Percentiles rank a stretch among this genome's conserved stretches.
Evolutionary conservation across 441 rosid genomes (phyloP).

Genomic region (Aleurites moluccanus): DNA sequence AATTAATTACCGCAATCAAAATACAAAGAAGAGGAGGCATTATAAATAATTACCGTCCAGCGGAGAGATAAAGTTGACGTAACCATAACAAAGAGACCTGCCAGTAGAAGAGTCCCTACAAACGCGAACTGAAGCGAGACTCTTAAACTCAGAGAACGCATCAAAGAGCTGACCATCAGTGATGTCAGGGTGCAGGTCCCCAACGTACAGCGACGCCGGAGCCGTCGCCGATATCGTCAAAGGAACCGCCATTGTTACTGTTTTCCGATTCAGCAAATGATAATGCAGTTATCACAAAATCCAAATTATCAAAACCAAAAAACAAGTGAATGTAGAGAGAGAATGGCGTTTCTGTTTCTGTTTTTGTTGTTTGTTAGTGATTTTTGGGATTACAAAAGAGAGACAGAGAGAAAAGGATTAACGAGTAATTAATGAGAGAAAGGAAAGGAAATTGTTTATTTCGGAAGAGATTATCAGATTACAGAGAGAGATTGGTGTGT

Average conservation of each 20-base stretch:
- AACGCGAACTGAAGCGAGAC: slow-evolving; percentile 63
- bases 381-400: neutral
- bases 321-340: neutral
- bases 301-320: neutral
- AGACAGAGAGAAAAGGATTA: neutral
- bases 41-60: slow-evolving; percentile 19
- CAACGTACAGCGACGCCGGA: slow-evolving; percentile 64
- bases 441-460: neutral
- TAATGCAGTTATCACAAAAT: slow-evolving; percentile 2
- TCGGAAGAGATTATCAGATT: neutral
- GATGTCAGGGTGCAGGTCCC: slow-evolving; percentile 64
- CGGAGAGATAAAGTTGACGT: slow-evolving; percentile 58
- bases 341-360: slow-evolving; percentile 15
- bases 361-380: neutral
- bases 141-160: slow-evolving; percentile 57
- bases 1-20: no score
- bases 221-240: slow-evolving; percentile 34
- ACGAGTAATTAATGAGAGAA: neutral
- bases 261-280: slow-evolving; percentile 5
- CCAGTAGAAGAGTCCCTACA: slow-evolving; percentile 60
- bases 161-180: slow-evolving; percentile 50
- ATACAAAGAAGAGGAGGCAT: no score
- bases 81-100: slow-evolving; percentile 75
- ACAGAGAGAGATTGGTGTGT: neutral
- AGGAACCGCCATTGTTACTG: slow-evolving; percentile 41